Evolutionary conservation across 345 rosid genomes (phyloP).

Genomic region (Crucihimalaya himalaica): DNA sequence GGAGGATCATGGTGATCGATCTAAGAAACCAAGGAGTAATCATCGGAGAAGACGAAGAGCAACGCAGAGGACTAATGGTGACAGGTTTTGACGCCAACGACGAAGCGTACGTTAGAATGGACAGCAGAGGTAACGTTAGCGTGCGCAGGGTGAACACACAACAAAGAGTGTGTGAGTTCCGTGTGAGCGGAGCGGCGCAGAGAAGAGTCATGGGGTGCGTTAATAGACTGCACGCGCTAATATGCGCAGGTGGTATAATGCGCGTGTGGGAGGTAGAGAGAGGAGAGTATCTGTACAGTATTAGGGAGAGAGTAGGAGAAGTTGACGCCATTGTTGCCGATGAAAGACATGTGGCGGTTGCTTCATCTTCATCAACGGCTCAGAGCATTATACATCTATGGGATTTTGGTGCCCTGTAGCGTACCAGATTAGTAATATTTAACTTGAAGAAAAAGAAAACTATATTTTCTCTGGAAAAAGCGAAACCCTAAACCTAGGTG

Average conservation of each 20-base stretch:
- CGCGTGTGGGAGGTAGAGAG: slow-evolving; percentile 65
- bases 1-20: slow-evolving; percentile 51
- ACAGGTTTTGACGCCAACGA: slow-evolving; percentile 51
- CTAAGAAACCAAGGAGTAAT: slow-evolving; percentile 56
- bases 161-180: slow-evolving; percentile 59
- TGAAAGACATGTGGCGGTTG: slow-evolving; percentile 83
- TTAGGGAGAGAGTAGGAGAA: slow-evolving; percentile 58
- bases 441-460: neutral
- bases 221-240: slow-evolving; percentile 62
- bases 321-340: slow-evolving; percentile 60
- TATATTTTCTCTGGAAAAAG: slow-evolving; percentile 25
- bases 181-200: slow-evolving; percentile 35
- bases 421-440: slow-evolving; percentile 14
- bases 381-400: slow-evolving; percentile 66
- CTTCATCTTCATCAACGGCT: slow-evolving; percentile 35
- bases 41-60: slow-evolving; percentile 42
- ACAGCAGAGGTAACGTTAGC: slow-evolving; percentile 52
- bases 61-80: slow-evolving; percentile 48
- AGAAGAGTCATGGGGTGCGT: slow-evolving; percentile 60
- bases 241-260: slow-evolving; percentile 66
- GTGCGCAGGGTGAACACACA: slow-evolving; percentile 55
- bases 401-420: slow-evolving; percentile 76
- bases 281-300: slow-evolving; percentile 47
- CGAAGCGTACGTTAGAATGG: slow-evolving; percentile 58
- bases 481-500: slow-evolving; percentile 41